phyloP scores from a whole-genome alignment of 805 yeast species.

The Metschnikowia koreensis region DNA sequence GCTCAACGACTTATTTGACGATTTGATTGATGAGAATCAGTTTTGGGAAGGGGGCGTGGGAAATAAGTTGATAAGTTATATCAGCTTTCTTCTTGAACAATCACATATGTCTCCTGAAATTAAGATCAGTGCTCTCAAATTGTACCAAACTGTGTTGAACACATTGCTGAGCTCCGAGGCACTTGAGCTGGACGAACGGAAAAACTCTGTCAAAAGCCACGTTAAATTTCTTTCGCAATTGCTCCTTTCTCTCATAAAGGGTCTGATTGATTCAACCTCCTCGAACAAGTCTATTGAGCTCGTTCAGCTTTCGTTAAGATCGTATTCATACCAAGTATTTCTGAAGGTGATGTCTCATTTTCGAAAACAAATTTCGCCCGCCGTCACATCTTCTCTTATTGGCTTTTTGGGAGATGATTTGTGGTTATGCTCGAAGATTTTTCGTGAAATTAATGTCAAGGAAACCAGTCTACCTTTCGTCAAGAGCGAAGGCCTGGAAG shows the following conservation, averaged over 20 bases:
- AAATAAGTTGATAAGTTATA: constrained; percentile 47
- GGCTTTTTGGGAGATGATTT: constrained; percentile 25
- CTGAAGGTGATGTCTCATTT: constrained; percentile 27
- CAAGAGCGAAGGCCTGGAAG: constrained; percentile 18
- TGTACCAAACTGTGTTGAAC: constrained; percentile 52
- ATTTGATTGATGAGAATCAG: constrained; percentile 80
- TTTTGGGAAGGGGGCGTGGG: constrained; percentile 79
- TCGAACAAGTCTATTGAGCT: constrained; percentile 6
- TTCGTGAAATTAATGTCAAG: constrained; percentile 13
- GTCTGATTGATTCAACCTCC: constrained; percentile 1
- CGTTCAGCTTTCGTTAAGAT: constrained; percentile 24
- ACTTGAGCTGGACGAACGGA: constrained; percentile 35
- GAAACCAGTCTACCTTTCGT: constrained; percentile 7
- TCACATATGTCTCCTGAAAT: constrained; percentile 29
- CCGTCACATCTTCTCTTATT: constrained; percentile 17
- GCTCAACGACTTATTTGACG: constrained; percentile 78
- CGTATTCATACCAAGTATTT: constrained; percentile 29
- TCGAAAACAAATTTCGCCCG: constrained; percentile 22
- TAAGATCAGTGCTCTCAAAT: constrained; percentile 46
- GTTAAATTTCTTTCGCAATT: constrained; percentile 17
- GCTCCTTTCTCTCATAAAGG: constrained; percentile 4
- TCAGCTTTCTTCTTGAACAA: constrained; percentile 41
- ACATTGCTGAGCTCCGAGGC: constrained; percentile 55
- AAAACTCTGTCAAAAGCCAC: constrained; percentile 30
- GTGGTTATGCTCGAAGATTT: constrained; percentile 13